Base-by-base conservation (phyloP, 805 yeast genomes). In the Clavispora carvajalis region DNA sequence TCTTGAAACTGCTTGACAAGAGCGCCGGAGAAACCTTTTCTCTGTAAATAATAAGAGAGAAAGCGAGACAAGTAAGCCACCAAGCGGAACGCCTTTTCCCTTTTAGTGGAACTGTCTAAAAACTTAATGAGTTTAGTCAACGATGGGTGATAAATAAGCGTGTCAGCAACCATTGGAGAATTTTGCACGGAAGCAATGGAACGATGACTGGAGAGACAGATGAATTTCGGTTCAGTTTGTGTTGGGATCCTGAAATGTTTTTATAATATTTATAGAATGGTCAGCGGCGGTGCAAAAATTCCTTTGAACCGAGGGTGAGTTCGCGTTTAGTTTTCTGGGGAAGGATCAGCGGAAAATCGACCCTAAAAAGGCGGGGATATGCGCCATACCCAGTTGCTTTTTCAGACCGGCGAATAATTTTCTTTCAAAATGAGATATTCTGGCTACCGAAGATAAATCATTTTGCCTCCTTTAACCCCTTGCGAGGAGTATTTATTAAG, bases 11-110 rank as follows among this genome's bases (percentile, higher is more conserved):
- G 59, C 35, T 62, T 60, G 24, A 82, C 73, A 7, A 69, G 48
- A 39, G 70, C 73, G 40, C 58, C 58, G 22, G 77, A 53, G 55
- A 66, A 76, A 16, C 86, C 87, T 49, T 70, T 65, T 52, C 80
- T 74, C 34, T 71, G 69, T 37, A 77, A 69, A 57, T 80, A 78
- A 60, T 69, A 83, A 13, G 85, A 68, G 34, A 87, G 62, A 60
- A 90, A 84, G 45, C 95, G 72, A 10, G 87, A 76, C 49, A 85
- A 71, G 66, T 90, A 90, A 50, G 91, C 95, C 36, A 86, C 74
- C 40, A 84, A 65, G 51, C 96, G 80, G 55, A 85, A 71, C 11
- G 81, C 61, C 67, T 89, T 89, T 58, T 89, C 96, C 51, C 95
- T 74, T 43, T 91, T 91, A 30, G 81, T 69, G 13, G 82, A 70